phyloP scores from a whole-genome alignment of 352 stramenopile species.

The Globisporangium echinulatum region DNA sequence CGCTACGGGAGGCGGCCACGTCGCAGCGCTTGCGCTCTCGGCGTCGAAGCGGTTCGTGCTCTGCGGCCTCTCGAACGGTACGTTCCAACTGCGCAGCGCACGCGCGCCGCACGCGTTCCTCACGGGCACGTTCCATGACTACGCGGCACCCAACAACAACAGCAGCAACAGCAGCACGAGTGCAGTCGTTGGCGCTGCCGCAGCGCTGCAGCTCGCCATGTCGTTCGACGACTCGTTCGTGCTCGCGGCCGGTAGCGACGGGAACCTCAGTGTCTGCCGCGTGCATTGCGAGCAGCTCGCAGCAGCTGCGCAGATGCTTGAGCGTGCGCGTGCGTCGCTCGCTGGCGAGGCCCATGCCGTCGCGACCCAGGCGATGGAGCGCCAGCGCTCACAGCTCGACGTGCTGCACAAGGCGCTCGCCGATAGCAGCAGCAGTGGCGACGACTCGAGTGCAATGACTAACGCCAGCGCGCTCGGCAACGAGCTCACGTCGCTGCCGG shows the following conservation, averaged over 20 bases:
- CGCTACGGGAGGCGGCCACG: constrained; percentile 11
- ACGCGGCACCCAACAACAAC: constrained; percentile 5
- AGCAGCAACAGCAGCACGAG: constrained; percentile 6
- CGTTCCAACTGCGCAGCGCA: constrained; percentile 63
- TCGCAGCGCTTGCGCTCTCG: constrained; percentile 38
- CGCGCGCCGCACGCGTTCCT: constrained; percentile 55
- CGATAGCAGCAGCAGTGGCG: constrained; percentile 39
- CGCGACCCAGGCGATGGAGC: constrained; percentile 48
- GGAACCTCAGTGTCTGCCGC: constrained; percentile 65
- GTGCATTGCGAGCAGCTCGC: constrained; percentile 54
- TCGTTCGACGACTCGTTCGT: constrained; percentile 86
- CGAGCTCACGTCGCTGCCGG: constrained; percentile 55
- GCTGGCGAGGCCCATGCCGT: constrained; percentile 40
- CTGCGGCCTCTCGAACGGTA: constrained; percentile 70
- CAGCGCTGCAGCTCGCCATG: constrained; percentile 26
- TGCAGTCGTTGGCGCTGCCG: no score
- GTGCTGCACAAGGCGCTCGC: constrained; percentile 38
- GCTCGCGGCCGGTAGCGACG: constrained; percentile 61
- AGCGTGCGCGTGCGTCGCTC: constrained; percentile 27
- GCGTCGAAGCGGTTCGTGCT: constrained; percentile 63
- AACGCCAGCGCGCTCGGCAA: constrained; percentile 10
- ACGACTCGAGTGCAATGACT: constrained; percentile 19
- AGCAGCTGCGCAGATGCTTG: constrained; percentile 28
- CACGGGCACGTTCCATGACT: constrained; percentile 77
- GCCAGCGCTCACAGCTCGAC: constrained; percentile 41